Conservation (phyloP, 106 monocot genomes). For the Phalaenopsis equestris region DNA sequence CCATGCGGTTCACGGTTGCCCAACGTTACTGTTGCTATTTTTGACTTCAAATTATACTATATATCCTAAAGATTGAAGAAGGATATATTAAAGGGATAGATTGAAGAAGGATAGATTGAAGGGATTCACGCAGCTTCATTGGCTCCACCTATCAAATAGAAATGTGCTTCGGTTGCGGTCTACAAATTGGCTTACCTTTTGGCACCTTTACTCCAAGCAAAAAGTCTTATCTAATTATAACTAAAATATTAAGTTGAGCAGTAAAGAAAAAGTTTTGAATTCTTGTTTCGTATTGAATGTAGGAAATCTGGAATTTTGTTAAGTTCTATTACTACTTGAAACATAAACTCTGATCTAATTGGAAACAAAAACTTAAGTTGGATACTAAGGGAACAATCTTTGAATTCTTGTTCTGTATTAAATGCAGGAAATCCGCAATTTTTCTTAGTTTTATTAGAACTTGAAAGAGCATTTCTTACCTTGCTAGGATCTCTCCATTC, state of each 20-base stretch:
- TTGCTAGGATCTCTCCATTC: background rate
- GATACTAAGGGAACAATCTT: background rate
- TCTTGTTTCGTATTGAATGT: background rate
- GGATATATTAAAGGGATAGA: background rate
- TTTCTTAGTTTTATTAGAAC: background rate
- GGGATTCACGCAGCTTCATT: background rate
- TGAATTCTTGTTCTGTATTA: background rate
- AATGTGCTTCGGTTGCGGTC: background rate
- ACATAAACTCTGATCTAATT: background rate
- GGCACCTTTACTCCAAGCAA: too few relatives aligned
- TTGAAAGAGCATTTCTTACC: constrained; percentile 7
- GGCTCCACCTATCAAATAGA: background rate
- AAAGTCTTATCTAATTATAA: background rate
- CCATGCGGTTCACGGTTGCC: too few relatives aligned
- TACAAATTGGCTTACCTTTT: background rate
- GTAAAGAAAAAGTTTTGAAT: background rate
- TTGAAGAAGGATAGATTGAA: background rate
- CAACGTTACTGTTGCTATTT: too few relatives aligned
- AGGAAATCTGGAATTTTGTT: background rate
- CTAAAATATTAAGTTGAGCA: background rate
- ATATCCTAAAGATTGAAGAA: background rate
- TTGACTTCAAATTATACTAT: too few relatives aligned
- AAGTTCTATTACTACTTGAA: background rate
- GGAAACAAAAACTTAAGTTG: background rate
- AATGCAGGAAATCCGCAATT: background rate